phyloP scores from a whole-genome alignment of 2,329 filamentous ascomycete species.

The Fusarium xyrophilum region DNA sequence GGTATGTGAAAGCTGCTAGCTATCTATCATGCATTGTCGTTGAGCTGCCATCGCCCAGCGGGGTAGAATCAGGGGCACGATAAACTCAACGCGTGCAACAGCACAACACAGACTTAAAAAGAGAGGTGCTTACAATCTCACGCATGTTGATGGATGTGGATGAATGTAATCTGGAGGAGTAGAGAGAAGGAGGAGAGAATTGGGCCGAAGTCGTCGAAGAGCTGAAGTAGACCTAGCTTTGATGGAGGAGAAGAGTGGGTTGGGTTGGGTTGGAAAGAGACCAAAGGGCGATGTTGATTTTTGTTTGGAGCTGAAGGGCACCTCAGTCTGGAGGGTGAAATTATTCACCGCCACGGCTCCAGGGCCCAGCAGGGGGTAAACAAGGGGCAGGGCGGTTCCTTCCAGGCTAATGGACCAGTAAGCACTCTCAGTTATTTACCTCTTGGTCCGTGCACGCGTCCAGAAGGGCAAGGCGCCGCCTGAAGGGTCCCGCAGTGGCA shows the following conservation, averaged over 20 bases:
- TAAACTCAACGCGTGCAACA: slow-evolving; percentile 2
- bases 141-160: slow-evolving; percentile 62
- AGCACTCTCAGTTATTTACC: slow-evolving; percentile 48
- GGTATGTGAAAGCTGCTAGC: slow-evolving; percentile 17
- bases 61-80: slow-evolving; percentile 49
- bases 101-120: slow-evolving; percentile 16
- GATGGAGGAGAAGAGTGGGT: slow-evolving; percentile 43
- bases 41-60: slow-evolving; percentile 40
- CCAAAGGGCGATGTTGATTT: slow-evolving; percentile 47
- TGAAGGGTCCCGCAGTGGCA: slow-evolving; percentile 29
- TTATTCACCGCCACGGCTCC: slow-evolving; percentile 48
- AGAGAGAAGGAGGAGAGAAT: slow-evolving; percentile 34
- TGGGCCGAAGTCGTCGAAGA: slow-evolving; percentile 42
- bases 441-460: slow-evolving; percentile 40
- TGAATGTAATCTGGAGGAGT: slow-evolving; percentile 36
- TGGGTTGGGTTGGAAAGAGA: slow-evolving; percentile 33
- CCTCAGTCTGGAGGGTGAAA: slow-evolving; percentile 29
- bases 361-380: slow-evolving; percentile 35
- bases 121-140: slow-evolving; percentile 67
- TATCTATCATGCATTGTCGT: slow-evolving; percentile 25
- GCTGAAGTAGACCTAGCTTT: slow-evolving; percentile 46
- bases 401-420: slow-evolving; percentile 29
- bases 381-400: slow-evolving; percentile 40
- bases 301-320: slow-evolving; percentile 41
- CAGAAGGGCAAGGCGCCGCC: slow-evolving; percentile 41